These are phyloP conservation scores for Sphagnum fallax DNA, from an alignment of 228 moss, liverwort and hornwort species.

Conservation along the genomic window DNA sequence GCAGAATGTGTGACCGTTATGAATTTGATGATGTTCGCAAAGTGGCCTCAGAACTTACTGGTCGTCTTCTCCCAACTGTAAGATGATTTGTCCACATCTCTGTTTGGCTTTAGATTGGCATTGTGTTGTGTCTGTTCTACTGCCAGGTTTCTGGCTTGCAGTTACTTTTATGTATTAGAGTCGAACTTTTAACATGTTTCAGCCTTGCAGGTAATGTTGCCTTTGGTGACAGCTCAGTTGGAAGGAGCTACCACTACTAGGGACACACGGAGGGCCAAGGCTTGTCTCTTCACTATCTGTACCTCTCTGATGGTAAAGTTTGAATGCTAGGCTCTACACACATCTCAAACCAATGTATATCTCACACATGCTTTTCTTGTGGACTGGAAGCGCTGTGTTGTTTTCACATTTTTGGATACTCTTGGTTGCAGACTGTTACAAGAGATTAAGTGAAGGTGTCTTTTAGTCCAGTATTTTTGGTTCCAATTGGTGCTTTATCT, in stretches of 20 bases:
- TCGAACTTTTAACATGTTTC: neutral
- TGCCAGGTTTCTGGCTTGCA: no score
- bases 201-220: slow-evolving; percentile 64
- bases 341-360: no score
- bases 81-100: slow-evolving; percentile 4
- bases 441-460: no score
- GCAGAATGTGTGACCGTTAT: slow-evolving; percentile 61
- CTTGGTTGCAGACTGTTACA: no score
- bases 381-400: no score
- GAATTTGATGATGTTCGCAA: slow-evolving; percentile 99
- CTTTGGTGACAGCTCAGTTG: slow-evolving; percentile 46
- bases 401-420: no score
- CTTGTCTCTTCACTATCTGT: slow-evolving; percentile 84
- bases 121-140: neutral
- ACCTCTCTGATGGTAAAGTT: slow-evolving; percentile 72
- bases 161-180: neutral
- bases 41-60: slow-evolving; percentile 84
- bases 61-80: slow-evolving; percentile 83
- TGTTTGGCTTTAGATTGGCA: neutral
- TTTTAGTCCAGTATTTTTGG: no score
- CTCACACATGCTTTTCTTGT: no score
- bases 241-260: slow-evolving; percentile 35
- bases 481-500: no score
- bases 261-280: slow-evolving; percentile 57
- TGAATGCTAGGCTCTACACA: neutral